A percentile compares a stretch with the other conserved stretches of the same genome.
These are phyloP conservation scores for Pilaira anomala DNA, from an alignment of 192 early-diverging fungal genomes.

Conservation along the genomic window DNA sequence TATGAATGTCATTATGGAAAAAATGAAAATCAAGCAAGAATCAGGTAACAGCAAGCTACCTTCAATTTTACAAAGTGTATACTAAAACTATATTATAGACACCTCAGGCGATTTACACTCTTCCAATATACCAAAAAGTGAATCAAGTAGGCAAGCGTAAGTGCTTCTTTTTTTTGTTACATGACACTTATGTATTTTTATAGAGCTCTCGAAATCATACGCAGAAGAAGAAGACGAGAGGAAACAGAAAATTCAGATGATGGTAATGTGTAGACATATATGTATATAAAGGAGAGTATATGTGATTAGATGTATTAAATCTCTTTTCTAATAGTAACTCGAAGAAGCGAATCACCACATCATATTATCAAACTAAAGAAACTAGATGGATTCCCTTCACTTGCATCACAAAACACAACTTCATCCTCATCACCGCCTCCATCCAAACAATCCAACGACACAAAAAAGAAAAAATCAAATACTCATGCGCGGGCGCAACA, in stretches of 20 bases:
- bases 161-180: not conserved
- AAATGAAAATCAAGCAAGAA: conserved; percentile 17
- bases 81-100: not conserved
- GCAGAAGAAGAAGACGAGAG: conserved; percentile 14
- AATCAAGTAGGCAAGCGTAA: conserved; percentile 17
- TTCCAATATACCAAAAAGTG: conserved; percentile 8
- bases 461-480: conserved; percentile 7
- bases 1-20: conserved; percentile 14
- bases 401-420: conserved; percentile 2
- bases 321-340: not conserved
- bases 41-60: not conserved
- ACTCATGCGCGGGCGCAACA: not conserved
- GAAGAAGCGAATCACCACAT: conserved; percentile 24
- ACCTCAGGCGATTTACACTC: no score
- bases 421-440: conserved; percentile 1
- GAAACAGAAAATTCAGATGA: conserved; percentile 15
- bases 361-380: conserved; percentile 23
- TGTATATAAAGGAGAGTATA: no score
- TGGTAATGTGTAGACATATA: not conserved
- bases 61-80: not conserved
- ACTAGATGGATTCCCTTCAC: conserved; percentile 10
- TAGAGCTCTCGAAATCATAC: conserved; percentile 12
- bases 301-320: no score
- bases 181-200: not conserved
- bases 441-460: conserved; percentile 14